phyloP scores from a whole-genome alignment of 371 early-diverging fungal species.

The Apophysomyces elegans region DNA sequence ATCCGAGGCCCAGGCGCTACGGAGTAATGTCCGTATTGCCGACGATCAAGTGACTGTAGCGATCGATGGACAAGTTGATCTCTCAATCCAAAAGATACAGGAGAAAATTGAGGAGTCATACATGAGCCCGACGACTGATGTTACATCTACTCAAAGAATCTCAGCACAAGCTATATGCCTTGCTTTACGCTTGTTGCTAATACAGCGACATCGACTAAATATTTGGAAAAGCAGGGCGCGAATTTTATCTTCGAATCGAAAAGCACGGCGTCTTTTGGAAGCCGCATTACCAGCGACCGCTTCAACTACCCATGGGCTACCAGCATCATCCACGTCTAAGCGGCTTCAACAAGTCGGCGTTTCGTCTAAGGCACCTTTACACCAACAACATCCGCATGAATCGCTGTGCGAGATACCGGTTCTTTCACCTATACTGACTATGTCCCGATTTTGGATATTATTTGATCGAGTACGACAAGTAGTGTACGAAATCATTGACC shows the following conservation, averaged over 20 bases:
- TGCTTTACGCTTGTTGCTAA: conserved; percentile 38
- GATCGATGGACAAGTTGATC: conserved; percentile 60
- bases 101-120: not conserved
- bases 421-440: conserved; percentile 37
- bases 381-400: not conserved
- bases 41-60: conserved; percentile 58
- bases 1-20: conserved; percentile 58
- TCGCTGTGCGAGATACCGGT: conserved; percentile 29
- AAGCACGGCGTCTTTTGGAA: conserved; percentile 30
- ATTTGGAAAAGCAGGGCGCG: conserved; percentile 41
- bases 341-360: conserved; percentile 13
- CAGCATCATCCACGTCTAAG: not conserved
- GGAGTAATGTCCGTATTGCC: conserved; percentile 51
- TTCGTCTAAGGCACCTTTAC: not conserved
- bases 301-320: not conserved
- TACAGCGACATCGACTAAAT: conserved; percentile 47
- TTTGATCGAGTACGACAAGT: conserved; percentile 48
- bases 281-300: conserved; percentile 8
- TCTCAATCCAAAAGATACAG: conserved; percentile 35
- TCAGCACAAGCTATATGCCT: conserved; percentile 36
- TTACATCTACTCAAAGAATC: conserved; percentile 22
- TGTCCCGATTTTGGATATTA: conserved; percentile 46
- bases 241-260: conserved; percentile 35
- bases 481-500: conserved; percentile 33
- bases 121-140: not conserved